These are phyloP conservation scores for Aureobasidium sp. DNA, from an alignment of 2,329 filamentous ascomycete species.

Conservation along the genomic window DNA sequence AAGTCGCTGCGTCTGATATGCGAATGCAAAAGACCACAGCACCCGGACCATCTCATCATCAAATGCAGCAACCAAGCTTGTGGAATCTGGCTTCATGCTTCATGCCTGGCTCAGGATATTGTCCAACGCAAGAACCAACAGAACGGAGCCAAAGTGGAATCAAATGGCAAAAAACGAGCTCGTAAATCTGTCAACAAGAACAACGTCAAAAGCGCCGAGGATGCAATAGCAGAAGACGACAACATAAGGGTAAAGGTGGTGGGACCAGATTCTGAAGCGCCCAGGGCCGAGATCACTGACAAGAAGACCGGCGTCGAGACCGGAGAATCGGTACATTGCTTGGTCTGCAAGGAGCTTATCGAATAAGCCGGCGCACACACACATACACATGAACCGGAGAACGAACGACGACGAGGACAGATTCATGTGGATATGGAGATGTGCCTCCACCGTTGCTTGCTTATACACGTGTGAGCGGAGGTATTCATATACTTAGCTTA, in stretches of 20 bases:
- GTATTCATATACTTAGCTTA: background rate
- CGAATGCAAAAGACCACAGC: conserved; percentile 31
- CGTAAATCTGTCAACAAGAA: background rate
- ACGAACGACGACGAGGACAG: background rate
- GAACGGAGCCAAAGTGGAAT: conserved; percentile 13
- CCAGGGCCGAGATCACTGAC: conserved; percentile 23
- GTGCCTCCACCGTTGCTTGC: background rate
- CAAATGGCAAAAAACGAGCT: conserved; percentile 13
- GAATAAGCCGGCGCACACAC: background rate
- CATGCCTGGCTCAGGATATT: conserved; percentile 28
- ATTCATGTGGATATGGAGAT: background rate
- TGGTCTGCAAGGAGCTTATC: conserved; percentile 21
- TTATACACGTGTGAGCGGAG: background rate
- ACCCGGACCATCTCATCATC: conserved; percentile 35
- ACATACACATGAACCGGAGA: no score
- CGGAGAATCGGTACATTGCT: conserved; percentile 21
- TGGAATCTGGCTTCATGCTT: conserved; percentile 35
- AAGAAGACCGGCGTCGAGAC: conserved; percentile 17
- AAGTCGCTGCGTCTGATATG: conserved; percentile 31
- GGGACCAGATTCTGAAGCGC: conserved; percentile 4
- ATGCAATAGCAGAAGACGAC: background rate
- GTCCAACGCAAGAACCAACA: conserved; percentile 14
- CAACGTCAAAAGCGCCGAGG: background rate
- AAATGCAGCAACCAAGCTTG: conserved; percentile 31
- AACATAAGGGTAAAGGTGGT: background rate